Percentiles rank a stretch among this genome's conserved stretches.
Conservation (phyloP, 2,329 filamentous ascomycete genomes). For the Fusarium napiforme region DNA sequence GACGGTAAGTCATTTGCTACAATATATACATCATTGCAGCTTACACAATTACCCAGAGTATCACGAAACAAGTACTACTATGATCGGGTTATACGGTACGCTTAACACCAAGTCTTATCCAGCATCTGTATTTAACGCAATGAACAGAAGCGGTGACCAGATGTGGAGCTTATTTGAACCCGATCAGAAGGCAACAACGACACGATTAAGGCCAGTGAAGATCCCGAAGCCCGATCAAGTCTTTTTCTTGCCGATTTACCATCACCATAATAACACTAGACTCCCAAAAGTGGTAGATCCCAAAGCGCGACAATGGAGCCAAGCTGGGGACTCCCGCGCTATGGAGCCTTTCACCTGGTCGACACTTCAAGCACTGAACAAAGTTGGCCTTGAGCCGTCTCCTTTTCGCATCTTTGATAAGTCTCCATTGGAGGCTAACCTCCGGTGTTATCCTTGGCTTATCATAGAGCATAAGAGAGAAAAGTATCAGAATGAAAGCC, state of each 20-base stretch:
- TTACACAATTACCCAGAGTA: not conserved
- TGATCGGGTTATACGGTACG: constrained; percentile 16
- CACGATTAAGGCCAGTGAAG: not conserved
- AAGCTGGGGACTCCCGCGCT: not conserved
- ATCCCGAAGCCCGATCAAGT: constrained; percentile 26
- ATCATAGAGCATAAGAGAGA: constrained; percentile 36
- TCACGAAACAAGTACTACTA: constrained; percentile 36
- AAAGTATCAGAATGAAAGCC: not conserved
- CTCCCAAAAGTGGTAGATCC: not conserved
- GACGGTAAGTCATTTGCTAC: not conserved
- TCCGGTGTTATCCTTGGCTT: constrained; percentile 38
- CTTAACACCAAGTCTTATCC: fast-evolving
- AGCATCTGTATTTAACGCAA: not conserved
- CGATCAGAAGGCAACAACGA: not conserved
- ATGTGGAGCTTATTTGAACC: not conserved
- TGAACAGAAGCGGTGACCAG: not conserved
- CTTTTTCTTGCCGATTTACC: constrained; percentile 31
- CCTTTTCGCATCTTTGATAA: constrained; percentile 9
- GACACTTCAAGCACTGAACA: not conserved
- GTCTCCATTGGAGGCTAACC: not conserved
- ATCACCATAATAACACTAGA: not conserved
- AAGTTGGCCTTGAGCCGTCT: constrained; percentile 3
- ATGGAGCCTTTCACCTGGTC: constrained; percentile 29
- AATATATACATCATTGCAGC: fast-evolving
- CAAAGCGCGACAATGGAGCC: constrained; percentile 7